Evolutionary conservation across 1,284 basidiomycete species (phyloP).

Genomic region (Athelia psychrophila): DNA sequence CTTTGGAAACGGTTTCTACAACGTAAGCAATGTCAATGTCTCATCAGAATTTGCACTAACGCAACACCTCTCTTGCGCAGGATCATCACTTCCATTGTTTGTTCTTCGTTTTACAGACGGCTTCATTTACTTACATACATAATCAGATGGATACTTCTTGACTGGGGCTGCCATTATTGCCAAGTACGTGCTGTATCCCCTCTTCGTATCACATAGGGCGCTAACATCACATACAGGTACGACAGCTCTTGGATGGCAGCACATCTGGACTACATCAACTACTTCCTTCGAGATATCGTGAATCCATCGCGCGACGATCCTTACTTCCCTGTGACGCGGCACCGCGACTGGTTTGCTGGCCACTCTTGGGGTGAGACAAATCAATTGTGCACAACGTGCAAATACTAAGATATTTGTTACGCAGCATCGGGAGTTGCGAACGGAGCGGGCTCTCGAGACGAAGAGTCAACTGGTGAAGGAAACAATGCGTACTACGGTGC

Average conservation of each 20-base stretch:
- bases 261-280: constrained; percentile 20
- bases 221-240: constrained; percentile 15
- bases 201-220: too few relatives aligned
- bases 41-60: too few relatives aligned
- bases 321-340: constrained; percentile 28
- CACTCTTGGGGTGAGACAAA: constrained; percentile 31
- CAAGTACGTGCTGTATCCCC: constrained; percentile 20
- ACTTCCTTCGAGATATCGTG: constrained; percentile 29
- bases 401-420: background rate
- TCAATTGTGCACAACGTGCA: too few relatives aligned
- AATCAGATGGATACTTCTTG: constrained; percentile 27
- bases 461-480: constrained; percentile 31
- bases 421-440: constrained; percentile 32
- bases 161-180: constrained; percentile 27
- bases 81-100: too few relatives aligned
- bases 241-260: constrained; percentile 23
- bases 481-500: constrained; percentile 32
- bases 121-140: too few relatives aligned
- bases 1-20: constrained; percentile 33
- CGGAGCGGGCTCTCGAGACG: constrained; percentile 29
- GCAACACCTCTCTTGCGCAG: too few relatives aligned
- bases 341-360: constrained; percentile 32
- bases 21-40: constrained; percentile 29
- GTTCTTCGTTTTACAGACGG: too few relatives aligned
- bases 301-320: constrained; percentile 29